Evolutionary conservation across 495 filamentous ascomycete genomes (phyloP), one percentile per base, ranked within the genome.

Genomic region (Penicillium turbatum): DNA sequence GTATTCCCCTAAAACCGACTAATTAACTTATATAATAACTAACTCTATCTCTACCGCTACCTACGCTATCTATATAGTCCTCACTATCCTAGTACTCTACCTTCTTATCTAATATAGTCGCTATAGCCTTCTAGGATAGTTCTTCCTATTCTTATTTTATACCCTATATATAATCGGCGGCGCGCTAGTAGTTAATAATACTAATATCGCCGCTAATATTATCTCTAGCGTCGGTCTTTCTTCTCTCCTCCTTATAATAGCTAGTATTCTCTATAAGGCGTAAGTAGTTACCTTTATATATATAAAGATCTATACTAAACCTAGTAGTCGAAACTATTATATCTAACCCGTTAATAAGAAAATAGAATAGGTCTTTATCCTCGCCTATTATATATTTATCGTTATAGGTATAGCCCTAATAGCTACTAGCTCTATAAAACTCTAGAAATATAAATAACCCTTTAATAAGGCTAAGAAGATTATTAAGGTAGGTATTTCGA

Each of bases 141-240:
- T 58, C 31, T 75, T 71, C 45, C 53, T 75, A 3, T 52, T 64
- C 52, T 48, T 58, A 5, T 78, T 76, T 41, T 76, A 70, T 51
- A 55, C 54, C 9, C 54, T 75, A 16, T 63, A 67, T 11, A 62
- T 75, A 13, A 45, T 73, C 5, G 65, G 72, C 1, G 66, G 64
- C 19, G 74, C 54, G 9, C 43, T 76, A 12, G 59, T 64, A 17
- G 44, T 73, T 2, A 50, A 63, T 16, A 53, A 55, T 29, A n/a
- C 61, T n/a, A 59, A 50, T 19, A 37, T 60, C 7, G 61, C 60
- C 10, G 72, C 70, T 6, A 54, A 62, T 19, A 59, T 76, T 10
- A 63, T 78, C 12, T 61, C 63, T 1, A 72, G 67, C 32, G 67
- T 78, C 36, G 75, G 75, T 5, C 51, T 77, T 5, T 74, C 72